Base-by-base conservation (phyloP, 164 flowering plant genomes). In the Kingdonia uniflora region DNA sequence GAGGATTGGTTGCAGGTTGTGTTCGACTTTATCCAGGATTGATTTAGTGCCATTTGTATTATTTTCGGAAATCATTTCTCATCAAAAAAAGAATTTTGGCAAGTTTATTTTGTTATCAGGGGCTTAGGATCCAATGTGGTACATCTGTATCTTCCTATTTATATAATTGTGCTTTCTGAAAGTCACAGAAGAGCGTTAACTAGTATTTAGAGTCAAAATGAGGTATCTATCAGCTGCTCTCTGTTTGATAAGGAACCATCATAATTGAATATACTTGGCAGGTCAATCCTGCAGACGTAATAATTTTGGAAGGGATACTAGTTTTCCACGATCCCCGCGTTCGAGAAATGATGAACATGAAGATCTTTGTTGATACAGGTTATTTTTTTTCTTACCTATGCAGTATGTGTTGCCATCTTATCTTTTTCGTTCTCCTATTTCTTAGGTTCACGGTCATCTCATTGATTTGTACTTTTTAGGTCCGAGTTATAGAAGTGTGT, bases 311-410 rank as follows among this genome's bases (percentile, higher is more conserved):
- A 78, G 98, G 98, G 58, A 92, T 92, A 67, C 81, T 92, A 38
- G 43, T 84, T 60, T 88, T 92, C 62, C 98, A 92, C 71, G 98
- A 92, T 71, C 77, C 82, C 16, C 87, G 95, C 53, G 88, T 92
- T 14, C 76, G 98, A 17, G 87, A 80, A 19, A 67, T 84, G 75
- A 78, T 88, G 95, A 92, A 84, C 65, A 92, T 92, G 98, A 92
- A 92, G 82, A 84, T 92, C 64, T 92, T 92, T 74, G 98, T 92
- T 62, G 96, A 87, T 78, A 82, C 95, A 85, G 98, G 98, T 92
- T 77, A 58, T 52, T 55, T 57, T 40, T n/a, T 42, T 48, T 8
- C 19, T 19, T 8, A 44, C 21, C 19, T 17, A 16, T 44, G 19
- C 48, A 29, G 4, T 8, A 44, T 17, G 44, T 16, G 2, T 41